A percentile compares a stretch with the other conserved stretches of the same genome.
Evolutionary conservation across 441 rosid genomes (phyloP).

Genomic region (Aleurites moluccanus): DNA sequence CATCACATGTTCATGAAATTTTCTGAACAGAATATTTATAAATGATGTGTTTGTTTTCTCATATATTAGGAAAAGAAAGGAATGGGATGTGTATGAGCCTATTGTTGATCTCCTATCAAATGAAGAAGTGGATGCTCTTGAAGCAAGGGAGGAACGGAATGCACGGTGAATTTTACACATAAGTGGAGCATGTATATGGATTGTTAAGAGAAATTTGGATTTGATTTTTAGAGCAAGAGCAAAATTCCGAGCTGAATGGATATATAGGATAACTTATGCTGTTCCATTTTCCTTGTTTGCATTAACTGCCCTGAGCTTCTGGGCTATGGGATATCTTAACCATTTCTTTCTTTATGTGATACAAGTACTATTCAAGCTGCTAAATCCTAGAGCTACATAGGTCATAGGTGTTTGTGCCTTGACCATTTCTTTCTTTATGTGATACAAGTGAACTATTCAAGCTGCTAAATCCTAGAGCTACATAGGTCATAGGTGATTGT

Average conservation of each 20-base stretch:
- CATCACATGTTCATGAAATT: not conserved
- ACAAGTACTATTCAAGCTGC: not conserved
- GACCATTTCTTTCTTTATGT: not conserved
- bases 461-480: not conserved
- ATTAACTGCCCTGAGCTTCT: too few relatives aligned
- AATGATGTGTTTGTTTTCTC: constrained; percentile 15
- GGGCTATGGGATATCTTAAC: too few relatives aligned
- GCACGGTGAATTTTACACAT: constrained; percentile 32
- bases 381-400: not conserved
- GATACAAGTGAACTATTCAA: not conserved
- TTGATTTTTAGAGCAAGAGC: too few relatives aligned
- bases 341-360: not conserved
- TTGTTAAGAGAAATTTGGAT: not conserved
- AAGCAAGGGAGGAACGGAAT: constrained; percentile 72
- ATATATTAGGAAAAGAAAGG: constrained; percentile 83
- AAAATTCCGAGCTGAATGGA: not conserved
- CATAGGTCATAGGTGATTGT: not conserved
- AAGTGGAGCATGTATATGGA: not conserved
- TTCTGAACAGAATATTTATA: not conserved
- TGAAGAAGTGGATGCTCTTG: constrained; percentile 83
- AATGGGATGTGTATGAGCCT: constrained; percentile 82
- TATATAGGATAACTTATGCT: not conserved
- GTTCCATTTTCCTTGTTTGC: not conserved
- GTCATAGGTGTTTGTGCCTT: too few relatives aligned
- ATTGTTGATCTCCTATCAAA: constrained; percentile 69